Evolutionary conservation across 2,329 filamentous ascomycete genomes (phyloP).

Genomic region (Xylariales sp.): DNA sequence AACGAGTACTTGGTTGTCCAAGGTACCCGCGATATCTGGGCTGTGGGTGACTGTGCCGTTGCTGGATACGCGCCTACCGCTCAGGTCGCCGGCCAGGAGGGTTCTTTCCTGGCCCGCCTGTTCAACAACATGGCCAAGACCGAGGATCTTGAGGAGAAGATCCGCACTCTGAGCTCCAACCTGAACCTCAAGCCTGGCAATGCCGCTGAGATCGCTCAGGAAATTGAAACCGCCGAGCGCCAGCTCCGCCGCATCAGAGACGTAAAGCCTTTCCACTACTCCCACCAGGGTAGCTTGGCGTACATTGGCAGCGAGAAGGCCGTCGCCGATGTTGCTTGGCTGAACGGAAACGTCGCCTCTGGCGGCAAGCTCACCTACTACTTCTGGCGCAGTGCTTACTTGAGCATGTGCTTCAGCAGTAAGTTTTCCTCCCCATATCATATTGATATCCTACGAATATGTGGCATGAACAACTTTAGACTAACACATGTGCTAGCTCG

Average conservation of each 20-base stretch:
- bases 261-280: slow-evolving; percentile 97
- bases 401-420: slow-evolving; percentile 99
- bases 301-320: slow-evolving; percentile 99
- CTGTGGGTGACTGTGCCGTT: slow-evolving; percentile 93
- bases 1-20: slow-evolving; percentile 99
- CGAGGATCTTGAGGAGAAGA: slow-evolving; percentile 71
- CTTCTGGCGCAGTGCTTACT: slow-evolving; percentile 96
- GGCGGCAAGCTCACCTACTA: slow-evolving; percentile 94
- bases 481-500: slow-evolving; percentile 69
- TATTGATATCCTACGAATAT: background rate
- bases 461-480: background rate
- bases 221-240: slow-evolving; percentile 85
- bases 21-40: slow-evolving; percentile 95
- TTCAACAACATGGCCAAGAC: slow-evolving; percentile 99
- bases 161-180: slow-evolving; percentile 62
- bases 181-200: slow-evolving; percentile 60
- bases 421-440: slow-evolving; percentile 41
- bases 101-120: slow-evolving; percentile 86
- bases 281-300: slow-evolving; percentile 91
- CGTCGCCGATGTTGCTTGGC: slow-evolving; percentile 94
- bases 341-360: slow-evolving; percentile 92
- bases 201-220: slow-evolving; percentile 61
- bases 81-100: slow-evolving; percentile 94
- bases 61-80: slow-evolving; percentile 97
- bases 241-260: slow-evolving; percentile 86